A percentile compares a stretch with the other conserved stretches of the same genome.
phyloP scores from a whole-genome alignment of 192 early-diverging fungal genomes.

The Podila clonocystis region DNA sequence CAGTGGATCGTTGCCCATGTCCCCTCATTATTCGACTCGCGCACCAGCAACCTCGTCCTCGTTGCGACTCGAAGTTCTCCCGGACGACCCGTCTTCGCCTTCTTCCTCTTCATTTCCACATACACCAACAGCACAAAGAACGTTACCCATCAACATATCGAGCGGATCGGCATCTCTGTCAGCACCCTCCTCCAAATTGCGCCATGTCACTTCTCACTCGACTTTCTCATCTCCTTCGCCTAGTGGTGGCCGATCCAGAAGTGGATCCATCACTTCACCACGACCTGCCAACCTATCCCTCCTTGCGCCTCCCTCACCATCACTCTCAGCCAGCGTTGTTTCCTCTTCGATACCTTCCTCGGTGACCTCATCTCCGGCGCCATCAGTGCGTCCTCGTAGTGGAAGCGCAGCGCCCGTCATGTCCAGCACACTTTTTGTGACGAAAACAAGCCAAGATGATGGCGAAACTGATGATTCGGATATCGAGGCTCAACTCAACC shows the following conservation, averaged over 20 bases:
- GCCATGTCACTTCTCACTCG: constrained; percentile 45
- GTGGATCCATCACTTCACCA: constrained; percentile 47
- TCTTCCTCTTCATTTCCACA: constrained; percentile 3
- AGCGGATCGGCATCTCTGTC: constrained; percentile 21
- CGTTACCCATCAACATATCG: constrained; percentile 8
- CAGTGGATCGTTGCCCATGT: constrained; percentile 45
- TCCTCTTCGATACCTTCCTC: constrained; percentile 8
- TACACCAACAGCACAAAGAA: constrained; percentile 9
- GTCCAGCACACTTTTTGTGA: constrained; percentile 5
- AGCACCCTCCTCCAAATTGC: constrained; percentile 29
- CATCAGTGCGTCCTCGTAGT: constrained; percentile 21
- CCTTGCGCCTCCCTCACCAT: constrained; percentile 21
- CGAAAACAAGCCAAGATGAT: neutral
- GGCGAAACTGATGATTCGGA: constrained; percentile 16
- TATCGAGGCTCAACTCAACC: constrained; percentile 31
- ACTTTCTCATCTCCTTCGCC: constrained; percentile 18
- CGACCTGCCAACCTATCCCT: constrained; percentile 39
- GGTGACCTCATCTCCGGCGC: neutral
- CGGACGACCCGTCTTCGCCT: constrained; percentile 12
- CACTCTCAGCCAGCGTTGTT: constrained; percentile 3
- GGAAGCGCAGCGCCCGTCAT: constrained; percentile 37
- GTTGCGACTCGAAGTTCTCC: constrained; percentile 30
- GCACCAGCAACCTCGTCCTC: constrained; percentile 21
- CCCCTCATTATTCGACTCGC: constrained; percentile 8
- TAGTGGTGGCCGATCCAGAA: constrained; percentile 37